Base-by-base conservation (phyloP, 768 basidiomycete species). In the Brasilioporus rufonigricans region DNA sequence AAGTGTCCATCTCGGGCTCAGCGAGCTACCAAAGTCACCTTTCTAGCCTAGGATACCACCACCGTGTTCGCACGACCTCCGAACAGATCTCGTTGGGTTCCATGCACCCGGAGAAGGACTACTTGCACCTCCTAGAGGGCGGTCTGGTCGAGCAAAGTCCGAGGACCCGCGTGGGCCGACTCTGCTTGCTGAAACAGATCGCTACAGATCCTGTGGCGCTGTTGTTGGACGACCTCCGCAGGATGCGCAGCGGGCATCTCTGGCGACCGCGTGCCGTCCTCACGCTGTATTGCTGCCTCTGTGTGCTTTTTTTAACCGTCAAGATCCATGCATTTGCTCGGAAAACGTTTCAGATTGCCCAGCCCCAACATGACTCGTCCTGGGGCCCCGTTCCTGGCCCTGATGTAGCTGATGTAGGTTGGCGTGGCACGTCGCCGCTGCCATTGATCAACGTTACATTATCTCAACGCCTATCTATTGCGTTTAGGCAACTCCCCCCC, bases 11-110 rank as follows among this genome's bases (percentile, higher is more conserved):
- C n/a, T 66, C 68, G 13, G 69, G 65, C 24, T 76, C 72, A 27
- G 74, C 75, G 44, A 78, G 75, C 55, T 72, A 79, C 54, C 78
- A 79, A 51, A 77, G 74, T 47, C 74, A 78, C 61, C 68, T 79
- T 32, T 80, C 78, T 16, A 68, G 67, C 19, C 66, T 72, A 12
- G 75, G 75, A 21, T 73, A 77, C 16, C 68, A 74, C 32, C 75
- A 79, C 52, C 79, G 79, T 59, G 65, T 60, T 32, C 65, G 57
- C 45, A 67, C 60, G n/a, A 43, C 60, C 44, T 69, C 67, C 13
- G 66, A 61, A 19, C 67, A 64, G 32, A 56, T 61, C 19, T 29
- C 60, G 45, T 50, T 62, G 24, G 46, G 48, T 6, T 8, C 48
- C 3, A 12, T 23, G 16, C 39, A 51, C 29, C 45, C 48, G 2